Conservation (phyloP, 441 rosid species). For the Bocquillonia castaneifolia region DNA sequence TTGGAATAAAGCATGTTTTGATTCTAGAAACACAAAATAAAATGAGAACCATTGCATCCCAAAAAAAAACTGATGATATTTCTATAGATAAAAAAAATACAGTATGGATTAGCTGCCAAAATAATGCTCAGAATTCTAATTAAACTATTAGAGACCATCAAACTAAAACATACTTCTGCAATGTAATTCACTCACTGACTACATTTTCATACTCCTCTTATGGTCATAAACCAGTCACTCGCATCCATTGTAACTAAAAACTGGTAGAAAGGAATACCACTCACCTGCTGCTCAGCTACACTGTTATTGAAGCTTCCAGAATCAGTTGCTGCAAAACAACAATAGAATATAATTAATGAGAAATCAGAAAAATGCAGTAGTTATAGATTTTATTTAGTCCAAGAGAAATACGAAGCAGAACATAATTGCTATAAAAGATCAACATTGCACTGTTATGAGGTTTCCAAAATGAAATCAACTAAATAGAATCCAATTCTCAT, state of each 20-base stretch:
- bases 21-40: not conserved
- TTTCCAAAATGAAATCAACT: too few species aligned
- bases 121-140: too few species aligned
- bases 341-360: not conserved
- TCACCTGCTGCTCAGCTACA: conserved; percentile 70
- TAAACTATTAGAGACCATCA: not conserved
- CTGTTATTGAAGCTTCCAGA: conserved; percentile 78
- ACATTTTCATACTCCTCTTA: not conserved
- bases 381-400: too few species aligned
- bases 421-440: too few species aligned
- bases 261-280: conserved; percentile 13
- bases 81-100: too few species aligned
- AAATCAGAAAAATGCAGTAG: not conserved
- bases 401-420: too few species aligned
- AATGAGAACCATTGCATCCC: not conserved
- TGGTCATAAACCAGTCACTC: not conserved
- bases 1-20: not conserved
- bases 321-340: conserved; percentile 50
- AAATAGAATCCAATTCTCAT: too few species aligned
- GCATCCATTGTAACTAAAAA: not conserved
- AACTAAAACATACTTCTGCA: not conserved
- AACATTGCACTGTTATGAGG: too few species aligned
- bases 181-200: not conserved
- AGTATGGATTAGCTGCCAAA: too few species aligned
- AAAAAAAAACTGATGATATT: not conserved